Evolutionary conservation across 805 yeast species (phyloP), one percentile per base, ranked within the genome.

Genomic region (Candida argentea): DNA sequence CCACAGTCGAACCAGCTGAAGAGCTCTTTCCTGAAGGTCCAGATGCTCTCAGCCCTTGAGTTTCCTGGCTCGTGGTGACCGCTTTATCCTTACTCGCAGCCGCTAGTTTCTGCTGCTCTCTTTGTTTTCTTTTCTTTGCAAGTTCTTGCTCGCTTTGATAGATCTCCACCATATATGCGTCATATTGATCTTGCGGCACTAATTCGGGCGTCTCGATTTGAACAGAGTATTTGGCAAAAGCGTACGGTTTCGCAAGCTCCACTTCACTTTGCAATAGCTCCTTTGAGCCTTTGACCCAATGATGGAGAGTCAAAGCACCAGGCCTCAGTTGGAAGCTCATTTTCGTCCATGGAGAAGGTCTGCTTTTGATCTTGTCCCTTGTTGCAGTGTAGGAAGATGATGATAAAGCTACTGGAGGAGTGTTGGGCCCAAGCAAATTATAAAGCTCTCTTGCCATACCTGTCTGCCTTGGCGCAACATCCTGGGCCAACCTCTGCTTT

Each of bases 381-480:
- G 69, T n/a, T 67, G 68, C 5, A 69, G 32, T 37, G 22, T 40
- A 32, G 4, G 40, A 42, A 13, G 44, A 22, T 14, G 39, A 39
- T 3, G 46, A 27, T n/a, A 62, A 31, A 32, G 37, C 52, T n/a
- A 61, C 71, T 0, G 97, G 87, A 1, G 98, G 95, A 2, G 94
- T 75, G 50, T 85, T 85, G 22, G 91, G 87, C 4, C 99, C 98
- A 22, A 91, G 61, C 29, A 93, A 65, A 38, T 80, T 81, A 52
- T 80, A 87, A 30, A 91, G 61, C 50, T 91, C 98, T 40, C 97
- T 69, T 37, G 83, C 87, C 73, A 89, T 80, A 15, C 94, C 94
- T 2, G 75, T 61, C 25, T 65, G 60, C 26, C 57, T 43, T 4
- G 42, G 44, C 6, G 42, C 36, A 10, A 34, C 29, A 5, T 43